Base-by-base conservation (phyloP, 1,284 basidiomycete genomes). In the Xerocomus nothofagi region DNA sequence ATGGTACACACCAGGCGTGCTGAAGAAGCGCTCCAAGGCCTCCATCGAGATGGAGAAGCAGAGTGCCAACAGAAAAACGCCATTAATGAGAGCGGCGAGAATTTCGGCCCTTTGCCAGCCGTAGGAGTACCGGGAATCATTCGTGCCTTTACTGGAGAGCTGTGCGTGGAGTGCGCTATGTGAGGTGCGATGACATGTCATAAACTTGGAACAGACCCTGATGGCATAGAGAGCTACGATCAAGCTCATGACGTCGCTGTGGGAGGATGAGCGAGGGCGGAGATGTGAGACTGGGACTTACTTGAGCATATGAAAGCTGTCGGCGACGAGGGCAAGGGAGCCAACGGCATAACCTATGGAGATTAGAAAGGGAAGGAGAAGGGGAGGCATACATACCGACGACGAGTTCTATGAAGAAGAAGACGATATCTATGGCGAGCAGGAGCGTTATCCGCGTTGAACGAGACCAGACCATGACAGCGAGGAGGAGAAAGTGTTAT, bases 41-140 rank as follows among this genome's bases (percentile, higher is more conserved):
- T 99, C 96, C 65, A 99, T 76, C 45, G 83, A 88, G 63, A 99
- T 98, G 15, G 93, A 93, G 71, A 98, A 94, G 74, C 96, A 99
- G 1, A 99, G 82, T 0, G 97, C 96, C 41, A 93, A 75, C 3
- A 99, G 81, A 74, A 98, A 98, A 47, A 98, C 95, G 43, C 97
- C 96, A 63, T 99, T 99, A 63, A 98, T 76, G 39, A 99, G 79
- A 1, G 93, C 93, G 26, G 93, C 93, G 8, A 99, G 81, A 54
- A 99, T 97, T 67, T 99, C 97, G n/a, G 97, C 97, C 50, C 97
- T 81, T 71, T 99, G 96, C 94, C 95, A 98, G 18, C 93, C 93
- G 65, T 96, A 97, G 2, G 91, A 91, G 69, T 93, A 95, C 34
- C 84, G 82, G 32, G 76, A 70, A 56, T 75, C 77, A 17, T 69